Percentiles rank a stretch among this genome's conserved stretches.
These are phyloP conservation scores for Daldinia eschscholtzii DNA, from an alignment of 2,329 filamentous ascomycete species.

Conservation along the genomic window DNA sequence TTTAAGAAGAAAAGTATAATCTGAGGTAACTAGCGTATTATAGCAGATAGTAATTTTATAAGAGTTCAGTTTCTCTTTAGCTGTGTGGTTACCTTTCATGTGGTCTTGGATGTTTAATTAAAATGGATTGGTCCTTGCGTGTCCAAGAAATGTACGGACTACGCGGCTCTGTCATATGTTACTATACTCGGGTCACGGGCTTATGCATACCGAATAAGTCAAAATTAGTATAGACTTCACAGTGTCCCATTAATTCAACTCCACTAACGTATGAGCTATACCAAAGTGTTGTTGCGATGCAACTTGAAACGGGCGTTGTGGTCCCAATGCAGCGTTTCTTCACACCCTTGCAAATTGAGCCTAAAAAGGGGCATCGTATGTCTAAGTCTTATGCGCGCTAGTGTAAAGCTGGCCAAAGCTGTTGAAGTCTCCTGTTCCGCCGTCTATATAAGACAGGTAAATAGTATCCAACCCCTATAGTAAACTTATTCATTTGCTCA, in stretches of 20 bases:
- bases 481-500: not conserved
- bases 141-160: not conserved
- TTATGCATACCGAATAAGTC: constrained; percentile 10
- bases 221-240: constrained; percentile 17
- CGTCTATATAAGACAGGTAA: constrained; percentile 1
- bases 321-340: constrained; percentile 22
- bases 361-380: constrained; percentile 21
- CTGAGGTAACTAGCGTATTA: too few relatives aligned
- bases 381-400: not conserved
- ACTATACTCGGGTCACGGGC: constrained; percentile 6
- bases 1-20: too few relatives aligned
- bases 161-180: not conserved
- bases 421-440: not conserved
- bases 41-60: too few relatives aligned
- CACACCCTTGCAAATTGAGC: constrained; percentile 29
- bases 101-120: too few relatives aligned
- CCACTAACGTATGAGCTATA: not conserved
- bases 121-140: too few relatives aligned
- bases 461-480: not conserved
- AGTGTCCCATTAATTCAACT: not conserved
- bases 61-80: too few relatives aligned
- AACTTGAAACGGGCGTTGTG: constrained; percentile 9
- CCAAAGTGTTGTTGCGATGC: constrained; percentile 14
- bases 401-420: not conserved
- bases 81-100: too few relatives aligned